A percentile compares a stretch with the other conserved stretches of the same genome.
phyloP scores from a whole-genome alignment of 2,329 filamentous ascomycete genomes.

The Dothideomycetidae sp. region DNA sequence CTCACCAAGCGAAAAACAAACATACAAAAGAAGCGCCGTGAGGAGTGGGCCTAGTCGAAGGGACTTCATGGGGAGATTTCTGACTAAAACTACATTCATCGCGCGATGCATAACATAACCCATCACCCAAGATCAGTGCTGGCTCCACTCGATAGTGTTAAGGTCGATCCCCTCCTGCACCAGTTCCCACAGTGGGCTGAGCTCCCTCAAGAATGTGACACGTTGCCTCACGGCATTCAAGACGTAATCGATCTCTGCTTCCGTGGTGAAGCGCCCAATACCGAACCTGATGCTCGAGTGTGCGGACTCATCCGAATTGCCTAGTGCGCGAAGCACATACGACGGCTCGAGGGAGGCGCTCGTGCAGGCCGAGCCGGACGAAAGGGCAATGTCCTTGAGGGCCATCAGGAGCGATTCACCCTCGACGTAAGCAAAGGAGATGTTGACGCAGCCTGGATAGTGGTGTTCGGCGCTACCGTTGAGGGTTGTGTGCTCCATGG shows the following conservation, averaged over 20 bases:
- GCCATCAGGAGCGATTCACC: conserved; percentile 97
- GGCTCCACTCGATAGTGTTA: conserved; percentile 95
- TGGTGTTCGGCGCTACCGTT: conserved; percentile 75
- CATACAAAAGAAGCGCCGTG: too few species aligned
- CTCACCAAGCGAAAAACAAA: too few species aligned
- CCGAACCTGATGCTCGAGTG: conserved; percentile 97
- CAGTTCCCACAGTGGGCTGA: conserved; percentile 93
- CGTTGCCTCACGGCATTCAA: conserved; percentile 83
- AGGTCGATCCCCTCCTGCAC: conserved; percentile 94
- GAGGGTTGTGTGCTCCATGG: conserved; percentile 81
- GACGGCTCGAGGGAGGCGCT: conserved; percentile 92
- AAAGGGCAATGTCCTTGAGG: conserved; percentile 91
- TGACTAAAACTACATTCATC: conserved; percentile 2
- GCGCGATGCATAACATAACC: too few species aligned
- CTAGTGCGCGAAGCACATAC: conserved; percentile 86
- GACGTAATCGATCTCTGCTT: conserved; percentile 92
- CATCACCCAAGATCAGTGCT: conserved; percentile 55
- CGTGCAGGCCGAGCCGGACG: conserved; percentile 91
- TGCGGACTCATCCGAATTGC: conserved; percentile 92
- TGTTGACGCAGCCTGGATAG: conserved; percentile 94
- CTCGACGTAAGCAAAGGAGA: conserved; percentile 96
- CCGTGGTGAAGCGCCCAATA: conserved; percentile 92
- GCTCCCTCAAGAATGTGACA: conserved; percentile 81
- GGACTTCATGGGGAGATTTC: too few species aligned
- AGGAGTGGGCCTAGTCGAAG: too few species aligned